Evolutionary conservation across 768 basidiomycete genomes (phyloP).

Genomic region (Rhodosporidiobolus odoratus): DNA sequence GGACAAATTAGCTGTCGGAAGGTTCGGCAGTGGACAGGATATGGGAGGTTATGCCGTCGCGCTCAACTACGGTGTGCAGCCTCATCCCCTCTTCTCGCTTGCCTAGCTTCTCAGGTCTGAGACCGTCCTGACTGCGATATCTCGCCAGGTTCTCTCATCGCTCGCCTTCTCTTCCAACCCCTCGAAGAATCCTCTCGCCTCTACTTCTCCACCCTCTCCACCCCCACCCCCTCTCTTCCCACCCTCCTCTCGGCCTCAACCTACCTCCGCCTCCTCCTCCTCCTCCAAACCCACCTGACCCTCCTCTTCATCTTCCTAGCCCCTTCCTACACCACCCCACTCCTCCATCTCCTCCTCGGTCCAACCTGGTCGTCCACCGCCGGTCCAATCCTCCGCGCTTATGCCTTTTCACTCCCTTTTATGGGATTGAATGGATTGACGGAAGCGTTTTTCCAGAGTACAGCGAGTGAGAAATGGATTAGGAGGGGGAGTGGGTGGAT

Average conservation of each 20-base stretch:
- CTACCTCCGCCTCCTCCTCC: constrained; percentile 56
- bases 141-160: constrained; percentile 75
- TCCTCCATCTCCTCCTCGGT: constrained; percentile 65
- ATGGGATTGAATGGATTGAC: constrained; percentile 84
- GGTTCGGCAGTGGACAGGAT: constrained; percentile 72
- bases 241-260: constrained; percentile 6
- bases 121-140: neutral
- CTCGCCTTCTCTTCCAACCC: constrained; percentile 88
- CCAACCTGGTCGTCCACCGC: constrained; percentile 55
- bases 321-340: constrained; percentile 65
- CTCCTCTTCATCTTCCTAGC: constrained; percentile 65
- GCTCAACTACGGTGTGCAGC: constrained; percentile 76
- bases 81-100: neutral
- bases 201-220: constrained; percentile 65
- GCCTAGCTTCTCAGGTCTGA: neutral
- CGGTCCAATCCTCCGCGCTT: constrained; percentile 68
- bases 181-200: constrained; percentile 87
- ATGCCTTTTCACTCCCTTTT: constrained; percentile 82
- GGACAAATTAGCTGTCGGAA: constrained; percentile 81
- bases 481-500: constrained; percentile 67
- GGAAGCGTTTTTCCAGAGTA: constrained; percentile 83
- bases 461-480: constrained; percentile 64
- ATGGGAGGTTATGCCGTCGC: constrained; percentile 95
- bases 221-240: neutral
- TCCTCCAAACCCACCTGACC: constrained; percentile 31